Evolutionary conservation across 192 early-diverging fungal genomes (phyloP).

Genomic region (Piromyces sp.): DNA sequence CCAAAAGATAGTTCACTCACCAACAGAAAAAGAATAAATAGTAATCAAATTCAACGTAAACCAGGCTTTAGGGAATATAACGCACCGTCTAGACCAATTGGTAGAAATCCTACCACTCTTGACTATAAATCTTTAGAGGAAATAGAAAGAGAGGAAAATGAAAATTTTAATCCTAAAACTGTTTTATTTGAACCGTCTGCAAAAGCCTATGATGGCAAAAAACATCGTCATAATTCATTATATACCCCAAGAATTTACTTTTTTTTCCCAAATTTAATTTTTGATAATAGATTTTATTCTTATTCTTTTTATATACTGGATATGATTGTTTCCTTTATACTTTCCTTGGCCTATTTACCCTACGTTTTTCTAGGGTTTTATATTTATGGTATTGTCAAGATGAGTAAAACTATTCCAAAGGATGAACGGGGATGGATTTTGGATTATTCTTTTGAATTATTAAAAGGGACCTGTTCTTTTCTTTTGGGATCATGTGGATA

Average conservation of each 20-base stretch:
- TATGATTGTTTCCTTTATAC: background rate
- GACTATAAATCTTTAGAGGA: too few species aligned
- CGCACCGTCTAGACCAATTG: too few species aligned
- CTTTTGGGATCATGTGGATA: background rate
- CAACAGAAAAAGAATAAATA: too few species aligned
- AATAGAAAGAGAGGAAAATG: too few species aligned
- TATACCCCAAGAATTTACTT: background rate
- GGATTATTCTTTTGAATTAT: background rate
- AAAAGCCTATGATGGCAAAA: too few species aligned
- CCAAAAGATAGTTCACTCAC: too few species aligned
- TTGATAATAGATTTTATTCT: background rate
- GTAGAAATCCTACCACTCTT: too few species aligned
- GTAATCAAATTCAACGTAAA: too few species aligned
- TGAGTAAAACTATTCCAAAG: background rate
- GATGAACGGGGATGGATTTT: background rate
- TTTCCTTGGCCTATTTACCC: background rate
- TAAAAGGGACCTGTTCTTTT: background rate
- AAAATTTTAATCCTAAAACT: too few species aligned
- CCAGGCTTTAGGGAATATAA: too few species aligned
- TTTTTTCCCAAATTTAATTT: background rate
- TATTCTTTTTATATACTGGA: background rate
- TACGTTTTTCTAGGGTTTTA: background rate
- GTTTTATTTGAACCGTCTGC: too few species aligned
- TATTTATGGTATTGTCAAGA: background rate
- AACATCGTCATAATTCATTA: background rate